Base-by-base conservation (phyloP, 2,329 filamentous ascomycete species). In the Rasamsonia emersonii region DNA sequence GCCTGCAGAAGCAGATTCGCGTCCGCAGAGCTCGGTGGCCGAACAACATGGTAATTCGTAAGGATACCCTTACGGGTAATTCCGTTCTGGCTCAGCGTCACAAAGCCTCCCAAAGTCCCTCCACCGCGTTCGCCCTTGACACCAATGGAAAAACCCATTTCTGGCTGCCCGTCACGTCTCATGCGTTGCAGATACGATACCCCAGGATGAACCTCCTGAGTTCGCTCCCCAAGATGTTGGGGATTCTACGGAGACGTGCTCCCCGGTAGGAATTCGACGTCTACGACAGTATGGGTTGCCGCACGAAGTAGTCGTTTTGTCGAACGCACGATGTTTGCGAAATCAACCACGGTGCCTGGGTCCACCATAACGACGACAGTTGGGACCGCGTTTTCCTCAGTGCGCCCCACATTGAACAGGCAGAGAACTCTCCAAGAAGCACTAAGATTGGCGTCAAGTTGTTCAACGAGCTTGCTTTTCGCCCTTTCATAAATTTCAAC, bases 61-160 rank as follows among this genome's bases (percentile, higher is more conserved):
- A 42, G 19, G 13, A 40, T 25, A n/a, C 40, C 40, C 11, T 29
- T 24, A 14, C 34, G 28, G n/a, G 23, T 29, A 16, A 11, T 23
- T 2, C 28, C 34, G 16, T 20, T 30, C 13, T 30, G 13, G 10
- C 16, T 30, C 4, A 42, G 38, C 5, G 28, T 35, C 6, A 42
- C 35, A 24, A 35, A 42, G 16, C 40, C 40, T 5, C 40, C 40
- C n/a, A 39, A n/a, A 2, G 40, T 42, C n/a, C 37, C 37, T 18
- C 24, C 38, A 4, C 37, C 33, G 7, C 15, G 3, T 24, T 40
- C 34, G 14, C 28, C 34, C 15, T 19, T 9, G 4, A 38, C 29
- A 10, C 30, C 37, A 35, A 42, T 30, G 10, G 33, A 38, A n/a
- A 19, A 24, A 18, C 32, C 37, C 21, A 40, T 36, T 27, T 31